Conservation (phyloP, 257 asterid species). For the Nicotiana undulata region DNA sequence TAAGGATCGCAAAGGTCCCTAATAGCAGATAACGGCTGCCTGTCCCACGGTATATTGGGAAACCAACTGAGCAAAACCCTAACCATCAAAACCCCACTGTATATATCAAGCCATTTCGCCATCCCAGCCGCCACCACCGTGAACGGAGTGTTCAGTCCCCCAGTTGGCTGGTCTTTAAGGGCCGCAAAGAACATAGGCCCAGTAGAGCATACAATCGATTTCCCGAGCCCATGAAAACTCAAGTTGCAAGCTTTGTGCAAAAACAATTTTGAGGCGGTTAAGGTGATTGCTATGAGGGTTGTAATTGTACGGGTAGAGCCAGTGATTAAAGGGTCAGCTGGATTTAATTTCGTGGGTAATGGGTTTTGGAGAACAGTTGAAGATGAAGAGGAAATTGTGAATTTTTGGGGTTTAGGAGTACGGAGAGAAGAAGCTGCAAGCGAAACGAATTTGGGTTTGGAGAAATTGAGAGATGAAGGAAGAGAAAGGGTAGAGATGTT, state of each 20-base stretch:
- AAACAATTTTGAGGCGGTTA: constrained; percentile 39
- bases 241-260: constrained; percentile 23
- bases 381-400: constrained; percentile 21
- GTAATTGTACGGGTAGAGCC: constrained; percentile 71
- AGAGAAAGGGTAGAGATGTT: constrained; percentile 5
- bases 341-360: not conserved
- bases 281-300: constrained; percentile 47
- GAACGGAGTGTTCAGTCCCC: constrained; percentile 68
- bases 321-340: constrained; percentile 30
- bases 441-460: constrained; percentile 15
- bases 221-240: constrained; percentile 26
- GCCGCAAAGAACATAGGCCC: constrained; percentile 93
- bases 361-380: constrained; percentile 13
- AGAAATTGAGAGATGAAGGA: not conserved
- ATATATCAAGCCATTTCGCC: constrained; percentile 84
- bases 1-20: constrained; percentile 95
- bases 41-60: constrained; percentile 93
- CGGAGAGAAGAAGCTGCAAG: not conserved
- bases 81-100: constrained; percentile 83
- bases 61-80: constrained; percentile 91
- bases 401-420: not conserved
- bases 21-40: constrained; percentile 84
- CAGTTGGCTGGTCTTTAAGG: constrained; percentile 25
- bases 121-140: constrained; percentile 91
- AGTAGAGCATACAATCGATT: constrained; percentile 28